Conservation (phyloP, 2,329 filamentous ascomycete species). For the Uncinocarpus reesii region DNA sequence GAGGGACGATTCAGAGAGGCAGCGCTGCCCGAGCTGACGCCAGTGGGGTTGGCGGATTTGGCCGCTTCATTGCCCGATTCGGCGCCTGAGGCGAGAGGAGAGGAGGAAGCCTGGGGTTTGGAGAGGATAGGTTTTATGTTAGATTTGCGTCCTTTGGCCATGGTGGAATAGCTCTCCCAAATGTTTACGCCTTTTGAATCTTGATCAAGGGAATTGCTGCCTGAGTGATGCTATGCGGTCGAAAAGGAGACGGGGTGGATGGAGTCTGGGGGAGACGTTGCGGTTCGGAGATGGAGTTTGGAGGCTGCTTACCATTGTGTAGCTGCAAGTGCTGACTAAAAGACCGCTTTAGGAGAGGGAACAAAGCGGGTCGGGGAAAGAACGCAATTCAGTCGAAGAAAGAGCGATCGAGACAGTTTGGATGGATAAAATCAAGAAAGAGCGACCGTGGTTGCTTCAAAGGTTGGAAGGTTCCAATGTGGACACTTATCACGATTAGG, state of each 20-base stretch:
- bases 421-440: background rate
- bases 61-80: conserved; percentile 48
- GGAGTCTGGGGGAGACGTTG: background rate
- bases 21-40: conserved; percentile 47
- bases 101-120: conserved; percentile 25
- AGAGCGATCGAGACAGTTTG: background rate
- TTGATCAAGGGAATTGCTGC: background rate
- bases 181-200: background rate
- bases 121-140: conserved; percentile 3
- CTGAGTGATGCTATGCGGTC: background rate
- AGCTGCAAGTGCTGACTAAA: conserved; percentile 4
- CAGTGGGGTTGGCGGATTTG: conserved; percentile 28
- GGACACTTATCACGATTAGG: conserved; percentile 10
- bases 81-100: conserved; percentile 36
- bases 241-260: background rate
- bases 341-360: background rate
- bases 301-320: conserved; percentile 15
- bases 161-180: background rate
- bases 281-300: background rate
- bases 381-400: background rate
- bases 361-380: background rate
- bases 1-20: conserved; percentile 64
- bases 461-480: conserved; percentile 1
- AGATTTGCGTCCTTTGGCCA: conserved; percentile 11
- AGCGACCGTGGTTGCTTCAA: conserved; percentile 9